Evolutionary conservation across 2,329 filamentous ascomycete genomes (phyloP), one percentile per base, ranked within the genome.

Genomic region (Zymoseptoria tritici): DNA sequence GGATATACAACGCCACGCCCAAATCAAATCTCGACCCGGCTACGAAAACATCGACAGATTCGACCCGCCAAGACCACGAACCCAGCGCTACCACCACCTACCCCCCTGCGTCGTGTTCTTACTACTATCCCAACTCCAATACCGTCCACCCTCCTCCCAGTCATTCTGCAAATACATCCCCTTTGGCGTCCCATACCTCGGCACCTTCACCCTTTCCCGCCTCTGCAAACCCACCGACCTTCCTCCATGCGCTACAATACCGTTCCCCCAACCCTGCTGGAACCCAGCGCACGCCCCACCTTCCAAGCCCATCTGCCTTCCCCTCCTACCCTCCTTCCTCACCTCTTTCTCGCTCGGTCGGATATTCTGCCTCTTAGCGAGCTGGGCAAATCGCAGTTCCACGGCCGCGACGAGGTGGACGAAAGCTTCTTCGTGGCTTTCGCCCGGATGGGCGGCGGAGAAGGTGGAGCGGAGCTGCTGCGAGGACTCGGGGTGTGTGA

Each of bases 111-210:
- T 11, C 36, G 36, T 16, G 2, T n/a, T 2, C 13, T 6, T 13
- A 46, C 36, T 46, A 16, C 36, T 46, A 13, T 46, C 13, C 4
- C n/a, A 16, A 46, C 36, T 46, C 36, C 13, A 46, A n/a, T 46
- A 46, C 36, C 36, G 36, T 5, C 36, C 36, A 6, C 36, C 36
- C 36, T 46, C 13, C 8, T 67, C 66, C 2, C 67, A 67, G 69
- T 74, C 68, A n/a, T 60, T 60, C 24, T 49, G 31, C 22, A 68
- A 52, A 51, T 70, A 70, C 13, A 64, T 68, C 3, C 55, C 55
- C 57, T 70, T 69, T 61, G 65, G 54, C 57, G 62, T 57, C 50
- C 64, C 62, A 49, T 60, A 62, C 56, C 51, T 62, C 36, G 60
- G 60, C n/a, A 68, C 58, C 19, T 46, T 46, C 36, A 46, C 36